Evolutionary conservation across 176 grass and related monocot species (phyloP).

Genomic region (Poa pratensis): DNA sequence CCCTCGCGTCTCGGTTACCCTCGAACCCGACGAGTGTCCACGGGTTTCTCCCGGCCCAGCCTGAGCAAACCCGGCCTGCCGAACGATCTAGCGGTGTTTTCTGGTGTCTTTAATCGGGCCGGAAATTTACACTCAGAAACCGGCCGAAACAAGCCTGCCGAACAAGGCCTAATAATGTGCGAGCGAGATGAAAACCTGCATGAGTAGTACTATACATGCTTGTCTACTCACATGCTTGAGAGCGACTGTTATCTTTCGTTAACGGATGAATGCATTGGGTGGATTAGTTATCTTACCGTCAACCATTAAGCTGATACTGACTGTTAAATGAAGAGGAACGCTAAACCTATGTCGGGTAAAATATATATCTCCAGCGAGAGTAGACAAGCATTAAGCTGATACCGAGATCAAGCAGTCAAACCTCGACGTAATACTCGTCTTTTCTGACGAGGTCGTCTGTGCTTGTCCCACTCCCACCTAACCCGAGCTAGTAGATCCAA

Average conservation of each 20-base stretch:
- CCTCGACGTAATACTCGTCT: neutral
- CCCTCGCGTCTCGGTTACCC: no score
- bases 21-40: no score
- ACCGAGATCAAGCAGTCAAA: neutral
- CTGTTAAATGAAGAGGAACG: neutral
- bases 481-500: neutral
- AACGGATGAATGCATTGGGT: neutral
- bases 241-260: neutral
- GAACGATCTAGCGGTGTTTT: no score
- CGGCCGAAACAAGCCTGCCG: no score
- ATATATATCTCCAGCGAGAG: neutral
- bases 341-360: neutral
- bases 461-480: neutral
- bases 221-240: neutral
- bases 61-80: no score
- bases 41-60: no score
- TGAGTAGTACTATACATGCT: neutral
- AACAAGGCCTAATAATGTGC: neutral
- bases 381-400: no score
- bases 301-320: neutral
- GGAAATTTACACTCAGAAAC: no score
- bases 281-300: neutral
- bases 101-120: no score
- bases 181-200: conserved; percentile 3
- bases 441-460: neutral